These are phyloP conservation scores for Botrytis porri DNA, from an alignment of 2,329 filamentous ascomycete species.

Conservation along the genomic window DNA sequence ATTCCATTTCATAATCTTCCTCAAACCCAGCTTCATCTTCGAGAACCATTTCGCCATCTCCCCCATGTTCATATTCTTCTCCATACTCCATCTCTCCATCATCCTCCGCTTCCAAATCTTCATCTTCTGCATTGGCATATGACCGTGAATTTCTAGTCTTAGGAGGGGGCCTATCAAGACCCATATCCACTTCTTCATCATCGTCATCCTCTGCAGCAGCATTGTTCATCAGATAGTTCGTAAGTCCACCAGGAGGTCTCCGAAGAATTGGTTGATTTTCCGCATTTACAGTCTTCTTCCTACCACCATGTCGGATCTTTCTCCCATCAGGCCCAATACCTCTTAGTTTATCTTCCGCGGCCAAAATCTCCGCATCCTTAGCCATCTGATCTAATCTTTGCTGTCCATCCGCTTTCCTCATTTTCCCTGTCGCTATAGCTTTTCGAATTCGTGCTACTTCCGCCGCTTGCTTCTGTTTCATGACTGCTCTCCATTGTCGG, in stretches of 20 bases:
- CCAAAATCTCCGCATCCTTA: slow-evolving; percentile 22
- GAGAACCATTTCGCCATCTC: slow-evolving; percentile 23
- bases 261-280: background rate
- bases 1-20: slow-evolving; percentile 8
- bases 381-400: slow-evolving; percentile 29
- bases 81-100: slow-evolving; percentile 4
- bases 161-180: background rate
- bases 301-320: slow-evolving; percentile 11
- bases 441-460: slow-evolving; percentile 27
- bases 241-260: slow-evolving; percentile 18
- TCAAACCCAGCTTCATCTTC: slow-evolving; percentile 19
- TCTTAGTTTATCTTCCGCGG: slow-evolving; percentile 11
- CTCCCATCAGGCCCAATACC: slow-evolving; percentile 12
- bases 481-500: slow-evolving; percentile 26
- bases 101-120: slow-evolving; percentile 4
- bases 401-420: slow-evolving; percentile 15
- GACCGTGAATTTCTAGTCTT: background rate
- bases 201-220: background rate
- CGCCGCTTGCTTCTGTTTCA: slow-evolving; percentile 23
- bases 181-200: background rate
- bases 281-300: slow-evolving; percentile 7
- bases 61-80: slow-evolving; percentile 4
- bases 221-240: slow-evolving; percentile 10
- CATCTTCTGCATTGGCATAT: slow-evolving; percentile 12
- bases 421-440: slow-evolving; percentile 21